Evolutionary conservation across 2,329 filamentous ascomycete genomes (phyloP).

Genomic region (Pseudocercospora macadamiae): DNA sequence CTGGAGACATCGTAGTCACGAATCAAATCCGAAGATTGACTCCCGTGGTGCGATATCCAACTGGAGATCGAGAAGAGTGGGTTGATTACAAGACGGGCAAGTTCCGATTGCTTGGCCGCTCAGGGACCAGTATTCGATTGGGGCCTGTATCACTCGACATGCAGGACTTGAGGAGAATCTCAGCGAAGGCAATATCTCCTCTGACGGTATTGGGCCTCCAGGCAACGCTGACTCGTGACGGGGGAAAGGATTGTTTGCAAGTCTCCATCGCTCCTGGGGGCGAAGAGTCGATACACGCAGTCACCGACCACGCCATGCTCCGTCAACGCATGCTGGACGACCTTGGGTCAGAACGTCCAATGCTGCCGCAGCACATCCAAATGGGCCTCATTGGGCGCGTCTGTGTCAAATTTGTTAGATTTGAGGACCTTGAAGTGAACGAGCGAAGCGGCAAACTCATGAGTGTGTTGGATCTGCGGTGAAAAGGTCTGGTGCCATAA

Average conservation of each 20-base stretch:
- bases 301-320: not conserved
- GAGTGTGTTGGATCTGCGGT: not conserved
- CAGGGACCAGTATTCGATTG: not conserved
- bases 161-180: not conserved
- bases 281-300: not conserved
- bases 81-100: not conserved
- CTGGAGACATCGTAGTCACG: slow-evolving; percentile 4
- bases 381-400: slow-evolving; percentile 2
- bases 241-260: slow-evolving; percentile 3
- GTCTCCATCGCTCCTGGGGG: not conserved
- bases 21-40: not conserved
- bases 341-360: not conserved
- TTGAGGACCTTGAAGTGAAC: slow-evolving; percentile 1
- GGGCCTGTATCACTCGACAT: slow-evolving; percentile 9
- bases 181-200: not conserved
- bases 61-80: slow-evolving; percentile 3
- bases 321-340: not conserved
- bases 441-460: not conserved
- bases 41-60: slow-evolving; percentile 1
- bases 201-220: not conserved
- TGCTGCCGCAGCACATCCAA: slow-evolving; percentile 4
- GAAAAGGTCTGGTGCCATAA: too few species aligned
- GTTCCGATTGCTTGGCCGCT: slow-evolving; percentile 9
- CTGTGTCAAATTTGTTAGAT: not conserved
- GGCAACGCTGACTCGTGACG: slow-evolving; percentile 1